Evolutionary conservation across 139 green algal species (phyloP).

Genomic region (Edaphochlamys debaryana): DNA sequence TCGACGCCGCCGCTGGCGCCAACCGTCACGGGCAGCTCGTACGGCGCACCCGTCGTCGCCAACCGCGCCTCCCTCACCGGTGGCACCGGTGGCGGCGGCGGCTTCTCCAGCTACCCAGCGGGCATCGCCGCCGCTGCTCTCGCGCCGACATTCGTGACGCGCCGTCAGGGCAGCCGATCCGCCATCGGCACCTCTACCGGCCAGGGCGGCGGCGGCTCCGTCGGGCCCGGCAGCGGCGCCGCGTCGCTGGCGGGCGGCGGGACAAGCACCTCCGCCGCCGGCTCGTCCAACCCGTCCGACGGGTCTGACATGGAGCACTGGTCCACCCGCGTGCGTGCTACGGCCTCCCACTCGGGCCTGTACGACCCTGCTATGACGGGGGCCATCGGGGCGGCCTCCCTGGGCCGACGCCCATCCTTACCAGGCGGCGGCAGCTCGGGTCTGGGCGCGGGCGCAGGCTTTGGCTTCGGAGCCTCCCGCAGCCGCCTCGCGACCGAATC

Average conservation of each 20-base stretch:
- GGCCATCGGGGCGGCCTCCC: too few species aligned
- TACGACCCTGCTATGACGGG: background rate
- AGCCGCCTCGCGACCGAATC: constrained; percentile 3
- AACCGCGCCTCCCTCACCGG: background rate
- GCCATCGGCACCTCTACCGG: background rate
- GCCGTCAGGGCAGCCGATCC: background rate
- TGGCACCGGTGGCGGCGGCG: too few species aligned
- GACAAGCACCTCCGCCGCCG: constrained; percentile 9
- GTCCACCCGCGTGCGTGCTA: background rate
- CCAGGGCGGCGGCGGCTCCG: background rate
- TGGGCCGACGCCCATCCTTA: too few species aligned
- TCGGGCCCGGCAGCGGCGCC: background rate
- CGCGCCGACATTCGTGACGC: too few species aligned
- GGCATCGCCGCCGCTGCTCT: background rate
- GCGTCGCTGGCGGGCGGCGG: background rate
- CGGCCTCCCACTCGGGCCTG: too few species aligned
- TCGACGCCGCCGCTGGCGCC: background rate
- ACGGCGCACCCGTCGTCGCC: background rate
- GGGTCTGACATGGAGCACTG: background rate
- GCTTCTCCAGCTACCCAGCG: background rate
- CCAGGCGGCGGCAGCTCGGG: too few species aligned
- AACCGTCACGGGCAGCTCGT: too few species aligned
- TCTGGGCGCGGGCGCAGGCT: background rate
- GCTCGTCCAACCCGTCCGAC: background rate
- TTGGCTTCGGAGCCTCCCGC: background rate